phyloP scores from a whole-genome alignment of 1,284 basidiomycete genomes.

The Waitea zeae region DNA sequence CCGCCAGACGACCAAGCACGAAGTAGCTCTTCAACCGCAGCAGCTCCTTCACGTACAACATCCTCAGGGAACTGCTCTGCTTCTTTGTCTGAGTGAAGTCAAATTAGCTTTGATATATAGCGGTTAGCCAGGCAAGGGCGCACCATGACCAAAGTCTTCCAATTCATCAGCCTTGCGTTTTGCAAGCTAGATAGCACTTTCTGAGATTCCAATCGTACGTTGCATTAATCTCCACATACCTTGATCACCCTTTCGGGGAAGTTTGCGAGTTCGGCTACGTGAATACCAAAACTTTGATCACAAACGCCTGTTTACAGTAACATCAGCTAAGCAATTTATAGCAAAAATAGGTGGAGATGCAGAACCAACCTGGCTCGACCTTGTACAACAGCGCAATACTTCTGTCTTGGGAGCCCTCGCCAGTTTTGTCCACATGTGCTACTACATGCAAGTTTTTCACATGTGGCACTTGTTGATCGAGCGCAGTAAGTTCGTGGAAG shows the following conservation, averaged over 20 bases:
- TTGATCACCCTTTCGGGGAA: slow-evolving; percentile 91
- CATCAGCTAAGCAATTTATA: background rate
- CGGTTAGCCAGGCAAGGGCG: slow-evolving; percentile 6
- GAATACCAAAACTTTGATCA: slow-evolving; percentile 97
- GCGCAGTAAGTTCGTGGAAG: slow-evolving; percentile 91
- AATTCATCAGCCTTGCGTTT: slow-evolving; percentile 92
- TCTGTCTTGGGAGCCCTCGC: slow-evolving; percentile 46
- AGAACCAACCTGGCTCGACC: slow-evolving; percentile 70
- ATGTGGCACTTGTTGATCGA: slow-evolving; percentile 74
- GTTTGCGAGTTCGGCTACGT: slow-evolving; percentile 91
- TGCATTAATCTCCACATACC: too few species aligned
- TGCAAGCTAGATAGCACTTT: slow-evolving; percentile 51
- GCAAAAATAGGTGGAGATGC: background rate
- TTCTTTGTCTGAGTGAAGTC: slow-evolving; percentile 13
- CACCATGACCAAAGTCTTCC: slow-evolving; percentile 74
- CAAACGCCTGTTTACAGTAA: slow-evolving; percentile 40
- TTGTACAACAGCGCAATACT: slow-evolving; percentile 94
- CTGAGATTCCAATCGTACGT: too few species aligned
- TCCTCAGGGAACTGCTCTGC: slow-evolving; percentile 35
- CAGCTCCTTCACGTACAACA: slow-evolving; percentile 63
- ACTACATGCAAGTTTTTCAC: slow-evolving; percentile 95
- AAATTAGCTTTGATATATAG: background rate
- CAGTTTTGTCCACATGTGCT: slow-evolving; percentile 64
- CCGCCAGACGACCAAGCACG: slow-evolving; percentile 36
- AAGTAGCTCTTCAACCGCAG: slow-evolving; percentile 70